Conservation (phyloP, 345 rosid genomes). For the Erucastrum elatum region DNA sequence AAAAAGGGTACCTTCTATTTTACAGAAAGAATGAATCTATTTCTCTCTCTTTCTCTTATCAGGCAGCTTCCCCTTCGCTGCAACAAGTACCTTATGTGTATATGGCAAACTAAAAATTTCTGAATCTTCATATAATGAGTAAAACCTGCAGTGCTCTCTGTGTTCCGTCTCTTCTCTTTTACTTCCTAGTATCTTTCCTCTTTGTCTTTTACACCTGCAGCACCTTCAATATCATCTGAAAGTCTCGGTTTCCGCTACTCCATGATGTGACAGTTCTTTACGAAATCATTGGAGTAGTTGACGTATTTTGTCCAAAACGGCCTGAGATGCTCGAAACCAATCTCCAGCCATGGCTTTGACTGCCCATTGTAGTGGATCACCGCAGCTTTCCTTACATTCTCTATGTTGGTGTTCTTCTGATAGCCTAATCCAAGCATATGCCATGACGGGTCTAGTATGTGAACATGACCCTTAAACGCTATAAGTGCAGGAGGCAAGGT, state of each 20-base stretch:
- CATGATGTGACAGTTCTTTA: constrained; percentile 92
- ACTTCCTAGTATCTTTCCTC: constrained; percentile 36
- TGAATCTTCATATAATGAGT: constrained; percentile 10
- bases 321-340: constrained; percentile 94
- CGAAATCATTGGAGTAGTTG: constrained; percentile 84
- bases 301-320: constrained; percentile 97
- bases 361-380: constrained; percentile 97
- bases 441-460: constrained; percentile 84
- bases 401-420: constrained; percentile 70
- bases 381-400: constrained; percentile 73
- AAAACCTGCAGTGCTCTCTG: constrained; percentile 16
- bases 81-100: constrained; percentile 34
- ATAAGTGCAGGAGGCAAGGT: constrained; percentile 97
- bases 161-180: constrained; percentile 21
- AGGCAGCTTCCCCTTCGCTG: constrained; percentile 34
- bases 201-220: constrained; percentile 36
- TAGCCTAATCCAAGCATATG: constrained; percentile 98
- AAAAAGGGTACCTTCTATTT: constrained; percentile 39
- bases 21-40: constrained; percentile 40
- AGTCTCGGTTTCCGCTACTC: constrained; percentile 52
- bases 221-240: constrained; percentile 29
- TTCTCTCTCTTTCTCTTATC: constrained; percentile 24
- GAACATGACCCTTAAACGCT: constrained; percentile 88
- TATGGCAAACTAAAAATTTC: constrained; percentile 30
- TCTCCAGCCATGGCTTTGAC: constrained; percentile 95